Percentiles rank a stretch among this genome's conserved stretches.
These are phyloP conservation scores for Neurospora cerealis DNA, from an alignment of 495 filamentous ascomycete genomes.

Conservation along the genomic window DNA sequence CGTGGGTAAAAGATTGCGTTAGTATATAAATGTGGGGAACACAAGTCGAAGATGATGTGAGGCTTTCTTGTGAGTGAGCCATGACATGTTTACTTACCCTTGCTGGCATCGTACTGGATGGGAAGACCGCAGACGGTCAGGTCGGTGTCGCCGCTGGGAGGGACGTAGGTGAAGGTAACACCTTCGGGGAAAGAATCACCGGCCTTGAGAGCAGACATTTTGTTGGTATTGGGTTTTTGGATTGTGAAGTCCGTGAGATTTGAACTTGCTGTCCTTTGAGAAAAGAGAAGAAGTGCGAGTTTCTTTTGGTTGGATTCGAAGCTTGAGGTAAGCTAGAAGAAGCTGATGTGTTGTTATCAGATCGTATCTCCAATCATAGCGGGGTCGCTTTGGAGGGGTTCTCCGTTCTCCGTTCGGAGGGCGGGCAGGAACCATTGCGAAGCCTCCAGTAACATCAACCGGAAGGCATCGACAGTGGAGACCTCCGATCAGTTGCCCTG, in stretches of 20 bases:
- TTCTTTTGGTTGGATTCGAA: background rate
- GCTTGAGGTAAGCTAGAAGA: background rate
- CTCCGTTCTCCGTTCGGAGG: background rate
- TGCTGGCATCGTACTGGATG: conserved; percentile 70
- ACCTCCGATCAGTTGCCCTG: background rate
- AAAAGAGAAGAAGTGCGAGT: background rate
- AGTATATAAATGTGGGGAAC: background rate
- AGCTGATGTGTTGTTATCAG: background rate
- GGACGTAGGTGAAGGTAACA: conserved; percentile 72
- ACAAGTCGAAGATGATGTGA: too few relatives aligned
- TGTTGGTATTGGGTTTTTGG: conserved; percentile 10
- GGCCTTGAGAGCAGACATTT: conserved; percentile 64
- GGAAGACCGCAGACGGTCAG: conserved; percentile 71
- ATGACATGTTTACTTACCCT: conserved; percentile 31
- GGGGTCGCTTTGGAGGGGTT: background rate
- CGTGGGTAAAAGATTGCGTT: background rate
- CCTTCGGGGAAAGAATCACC: conserved; percentile 77
- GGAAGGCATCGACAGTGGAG: background rate
- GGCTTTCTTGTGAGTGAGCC: too few relatives aligned
- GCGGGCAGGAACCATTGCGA: background rate
- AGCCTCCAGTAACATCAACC: background rate
- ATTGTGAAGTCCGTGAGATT: background rate
- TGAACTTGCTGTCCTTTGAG: background rate
- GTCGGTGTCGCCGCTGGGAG: conserved; percentile 53
- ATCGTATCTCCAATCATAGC: background rate